phyloP scores from a whole-genome alignment of 495 filamentous ascomycete genomes.

The Alectoria sarmentosa region DNA sequence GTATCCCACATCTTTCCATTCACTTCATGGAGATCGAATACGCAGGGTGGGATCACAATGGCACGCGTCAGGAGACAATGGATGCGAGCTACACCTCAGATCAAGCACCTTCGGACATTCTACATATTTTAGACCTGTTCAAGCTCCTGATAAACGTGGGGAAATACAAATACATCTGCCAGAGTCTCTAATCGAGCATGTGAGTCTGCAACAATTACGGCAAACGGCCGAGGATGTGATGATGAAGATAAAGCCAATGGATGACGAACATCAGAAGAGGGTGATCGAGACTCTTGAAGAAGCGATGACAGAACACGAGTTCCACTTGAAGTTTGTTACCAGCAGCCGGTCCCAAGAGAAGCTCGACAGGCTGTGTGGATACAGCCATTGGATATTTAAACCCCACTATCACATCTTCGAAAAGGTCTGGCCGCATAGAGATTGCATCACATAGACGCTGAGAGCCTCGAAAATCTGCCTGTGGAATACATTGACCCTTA shows the following conservation, averaged over 20 bases:
- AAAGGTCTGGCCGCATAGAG: not conserved
- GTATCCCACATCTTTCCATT: not conserved
- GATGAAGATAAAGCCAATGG: not conserved
- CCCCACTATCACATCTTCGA: not conserved
- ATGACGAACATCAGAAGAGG: not conserved
- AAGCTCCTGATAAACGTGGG: not conserved
- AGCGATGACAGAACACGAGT: not conserved
- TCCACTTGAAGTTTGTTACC: not conserved
- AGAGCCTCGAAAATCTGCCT: too few species aligned
- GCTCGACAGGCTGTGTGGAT: not conserved
- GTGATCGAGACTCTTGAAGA: not conserved
- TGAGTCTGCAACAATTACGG: not conserved
- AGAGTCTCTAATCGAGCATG: not conserved
- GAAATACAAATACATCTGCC: not conserved
- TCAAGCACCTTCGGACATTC: not conserved
- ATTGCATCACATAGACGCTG: too few species aligned
- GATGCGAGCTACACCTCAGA: not conserved
- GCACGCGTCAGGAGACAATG: not conserved
- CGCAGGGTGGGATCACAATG: not conserved
- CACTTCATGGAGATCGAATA: slow-evolving; percentile 1
- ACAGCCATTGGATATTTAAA: not conserved
- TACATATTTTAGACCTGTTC: not conserved
- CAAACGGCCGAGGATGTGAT: not conserved
- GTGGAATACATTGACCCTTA: too few species aligned
- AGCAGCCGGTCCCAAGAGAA: not conserved